Evolutionary conservation across 2,329 filamentous ascomycete species (phyloP).

Genomic region (Pseudogymnoascus sp.): DNA sequence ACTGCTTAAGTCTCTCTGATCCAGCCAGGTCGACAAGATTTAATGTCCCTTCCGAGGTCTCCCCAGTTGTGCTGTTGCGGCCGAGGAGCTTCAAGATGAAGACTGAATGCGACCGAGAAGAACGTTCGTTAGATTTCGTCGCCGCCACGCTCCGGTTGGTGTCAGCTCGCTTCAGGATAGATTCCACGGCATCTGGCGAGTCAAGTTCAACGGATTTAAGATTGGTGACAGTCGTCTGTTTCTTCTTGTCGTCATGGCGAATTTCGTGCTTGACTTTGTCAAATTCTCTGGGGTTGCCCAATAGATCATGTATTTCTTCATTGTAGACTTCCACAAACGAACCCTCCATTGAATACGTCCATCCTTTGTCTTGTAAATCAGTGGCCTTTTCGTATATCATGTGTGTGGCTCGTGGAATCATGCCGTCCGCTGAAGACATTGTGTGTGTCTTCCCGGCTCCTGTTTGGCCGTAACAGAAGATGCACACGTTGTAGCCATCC

Average conservation of each 20-base stretch:
- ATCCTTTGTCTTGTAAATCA: slow-evolving; percentile 79
- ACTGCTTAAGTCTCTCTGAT: slow-evolving; percentile 82
- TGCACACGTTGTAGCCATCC: slow-evolving; percentile 97
- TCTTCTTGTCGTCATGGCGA: slow-evolving; percentile 72
- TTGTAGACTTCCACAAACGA: slow-evolving; percentile 98
- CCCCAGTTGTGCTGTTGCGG: slow-evolving; percentile 63
- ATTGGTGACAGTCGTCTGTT: slow-evolving; percentile 75
- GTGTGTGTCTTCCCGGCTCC: slow-evolving; percentile 95
- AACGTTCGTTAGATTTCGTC: slow-evolving; percentile 95
- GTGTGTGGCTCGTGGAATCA: slow-evolving; percentile 87
- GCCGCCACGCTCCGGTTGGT: slow-evolving; percentile 87
- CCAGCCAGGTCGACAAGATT: slow-evolving; percentile 95
- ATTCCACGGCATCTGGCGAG: slow-evolving; percentile 70
- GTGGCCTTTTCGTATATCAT: slow-evolving; percentile 90
- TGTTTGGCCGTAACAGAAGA: slow-evolving; percentile 97
- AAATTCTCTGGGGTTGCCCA: slow-evolving; percentile 62
- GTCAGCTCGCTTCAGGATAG: slow-evolving; percentile 70
- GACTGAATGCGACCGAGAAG: slow-evolving; percentile 88
- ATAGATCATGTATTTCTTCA: slow-evolving; percentile 86
- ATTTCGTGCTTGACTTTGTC: slow-evolving; percentile 83
- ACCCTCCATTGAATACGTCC: slow-evolving; percentile 89
- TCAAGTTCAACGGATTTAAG: slow-evolving; percentile 69
- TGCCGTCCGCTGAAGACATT: slow-evolving; percentile 85
- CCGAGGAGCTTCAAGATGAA: slow-evolving; percentile 78
- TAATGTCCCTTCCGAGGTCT: slow-evolving; percentile 83